These are phyloP conservation scores for Angomonas deanei DNA, from an alignment of 208 protist species.

Conservation along the genomic window DNA sequence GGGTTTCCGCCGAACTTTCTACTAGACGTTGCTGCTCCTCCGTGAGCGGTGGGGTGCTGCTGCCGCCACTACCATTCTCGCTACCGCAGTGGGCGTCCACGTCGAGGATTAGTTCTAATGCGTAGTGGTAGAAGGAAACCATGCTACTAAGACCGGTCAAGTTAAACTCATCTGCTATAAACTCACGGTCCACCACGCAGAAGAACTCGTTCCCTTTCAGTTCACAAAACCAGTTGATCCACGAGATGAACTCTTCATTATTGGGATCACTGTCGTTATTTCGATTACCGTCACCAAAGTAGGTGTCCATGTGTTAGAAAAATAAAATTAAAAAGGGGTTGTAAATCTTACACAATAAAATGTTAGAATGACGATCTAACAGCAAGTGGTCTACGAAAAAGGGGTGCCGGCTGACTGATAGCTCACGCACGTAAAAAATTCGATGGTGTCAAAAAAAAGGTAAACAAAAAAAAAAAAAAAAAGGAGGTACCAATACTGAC, in stretches of 20 bases:
- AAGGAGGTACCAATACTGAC: background rate
- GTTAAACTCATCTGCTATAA: constrained; percentile 98
- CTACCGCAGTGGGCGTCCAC: constrained; percentile 88
- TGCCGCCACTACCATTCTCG: too few species aligned
- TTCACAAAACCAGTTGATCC: constrained; percentile 97
- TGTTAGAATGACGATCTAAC: too few species aligned
- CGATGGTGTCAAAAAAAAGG: background rate
- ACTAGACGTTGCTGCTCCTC: constrained; percentile 95
- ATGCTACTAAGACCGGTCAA: constrained; percentile 92
- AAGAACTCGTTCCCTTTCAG: constrained; percentile 99
- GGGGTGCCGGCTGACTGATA: too few species aligned
- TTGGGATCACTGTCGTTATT: constrained; percentile 60
- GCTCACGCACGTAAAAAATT: background rate
- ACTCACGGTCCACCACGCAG: constrained; percentile 95
- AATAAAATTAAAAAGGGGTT: constrained; percentile 18
- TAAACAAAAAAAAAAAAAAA: background rate
- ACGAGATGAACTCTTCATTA: constrained; percentile 92
- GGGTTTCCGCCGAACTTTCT: constrained; percentile 94
- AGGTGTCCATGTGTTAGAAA: constrained; percentile 26
- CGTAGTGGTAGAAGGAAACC: constrained; percentile 97
- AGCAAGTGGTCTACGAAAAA: too few species aligned
- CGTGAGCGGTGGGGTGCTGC: too few species aligned
- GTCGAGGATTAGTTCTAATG: constrained; percentile 97
- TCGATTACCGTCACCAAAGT: constrained; percentile 41
- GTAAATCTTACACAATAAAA: background rate